Evolutionary conservation across 148 eudicot genomes (phyloP), one percentile per base, ranked within the genome.

Genomic region (Agrostemma githago): DNA sequence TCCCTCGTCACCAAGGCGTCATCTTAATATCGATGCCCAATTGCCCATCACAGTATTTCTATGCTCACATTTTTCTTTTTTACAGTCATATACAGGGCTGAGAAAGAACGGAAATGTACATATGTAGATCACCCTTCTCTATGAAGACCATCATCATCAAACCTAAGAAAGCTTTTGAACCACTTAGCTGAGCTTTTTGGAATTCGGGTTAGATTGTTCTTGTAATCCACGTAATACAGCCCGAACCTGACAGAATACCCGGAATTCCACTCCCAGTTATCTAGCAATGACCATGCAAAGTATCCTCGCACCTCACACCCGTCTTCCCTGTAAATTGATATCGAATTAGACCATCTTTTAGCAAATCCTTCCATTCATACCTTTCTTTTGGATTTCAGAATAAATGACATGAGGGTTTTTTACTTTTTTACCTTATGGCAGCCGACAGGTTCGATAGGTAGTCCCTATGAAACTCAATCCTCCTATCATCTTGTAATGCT

Each of bases 231-330:
- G 82, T 85, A 92, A 75, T 96, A 96, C 37, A 96, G 82, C 44
- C 99, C 97, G 64, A 92, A 96, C 19, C 99, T 81, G 15, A 83
- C 89, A 0, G 90, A 88, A 68, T 89, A 96, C 1, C 99, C 99
- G 5, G 46, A 74, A 74, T 92, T 92, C 99, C 97, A 96, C 71
- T 96, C 99, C 99, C 97, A 92, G 81, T 96, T 96, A 81, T 96
- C 99, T 2, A 96, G 89, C 88, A 96, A 84, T 3, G 99, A 92
- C 99, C 99, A 96, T 21, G 87, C 89, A 48, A 92, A 96, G 75
- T 96, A 96, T n/a, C 97, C 97, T 26, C 86, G 85, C 75, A 96
- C 87, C 38, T 96, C 83, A 51, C 97, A 92, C 2, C 80, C 78
- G 20, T 96, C 97, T 81, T 90, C 80, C 92, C 99, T 96, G 92